Evolutionary conservation across 2,329 filamentous ascomycete species (phyloP).

Genomic region (Ustilaginoidea virens): DNA sequence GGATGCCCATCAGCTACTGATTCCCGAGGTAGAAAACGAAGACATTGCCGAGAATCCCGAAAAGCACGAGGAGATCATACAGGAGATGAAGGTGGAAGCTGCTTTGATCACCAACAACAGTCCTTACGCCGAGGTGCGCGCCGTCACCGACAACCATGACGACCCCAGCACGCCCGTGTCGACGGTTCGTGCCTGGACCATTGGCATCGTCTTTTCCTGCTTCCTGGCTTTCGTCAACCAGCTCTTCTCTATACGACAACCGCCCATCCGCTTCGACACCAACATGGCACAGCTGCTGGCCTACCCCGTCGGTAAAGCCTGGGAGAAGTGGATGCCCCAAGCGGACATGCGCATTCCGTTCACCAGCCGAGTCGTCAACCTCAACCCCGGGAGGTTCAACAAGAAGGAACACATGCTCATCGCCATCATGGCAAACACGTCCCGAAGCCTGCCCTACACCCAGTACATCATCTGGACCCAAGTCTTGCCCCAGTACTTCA

Average conservation of each 20-base stretch:
- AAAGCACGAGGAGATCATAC: constrained; percentile 23
- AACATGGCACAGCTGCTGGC: constrained; percentile 39
- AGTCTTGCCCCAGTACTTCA: constrained; percentile 31
- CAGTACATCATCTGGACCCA: constrained; percentile 35
- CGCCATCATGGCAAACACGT: constrained; percentile 38
- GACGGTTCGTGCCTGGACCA: constrained; percentile 35
- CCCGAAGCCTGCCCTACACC: constrained; percentile 30
- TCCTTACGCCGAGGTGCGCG: constrained; percentile 39
- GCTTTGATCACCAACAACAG: constrained; percentile 36
- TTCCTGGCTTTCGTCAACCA: constrained; percentile 34
- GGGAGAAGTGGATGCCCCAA: constrained; percentile 26
- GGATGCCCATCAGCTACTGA: neutral
- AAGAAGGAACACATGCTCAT: constrained; percentile 43
- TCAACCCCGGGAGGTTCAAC: constrained; percentile 36
- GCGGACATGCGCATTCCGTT: constrained; percentile 24
- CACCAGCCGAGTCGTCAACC: constrained; percentile 15
- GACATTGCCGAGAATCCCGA: constrained; percentile 20
- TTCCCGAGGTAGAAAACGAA: constrained; percentile 10
- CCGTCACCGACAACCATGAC: constrained; percentile 39
- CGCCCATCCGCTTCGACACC: constrained; percentile 30
- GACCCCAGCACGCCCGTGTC: constrained; percentile 30
- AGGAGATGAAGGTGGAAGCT: constrained; percentile 36
- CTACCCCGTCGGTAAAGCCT: constrained; percentile 30
- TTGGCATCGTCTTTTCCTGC: constrained; percentile 31
- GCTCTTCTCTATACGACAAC: constrained; percentile 38